phyloP scores from a whole-genome alignment of 257 asterid species.

The Coffea canephora region DNA sequence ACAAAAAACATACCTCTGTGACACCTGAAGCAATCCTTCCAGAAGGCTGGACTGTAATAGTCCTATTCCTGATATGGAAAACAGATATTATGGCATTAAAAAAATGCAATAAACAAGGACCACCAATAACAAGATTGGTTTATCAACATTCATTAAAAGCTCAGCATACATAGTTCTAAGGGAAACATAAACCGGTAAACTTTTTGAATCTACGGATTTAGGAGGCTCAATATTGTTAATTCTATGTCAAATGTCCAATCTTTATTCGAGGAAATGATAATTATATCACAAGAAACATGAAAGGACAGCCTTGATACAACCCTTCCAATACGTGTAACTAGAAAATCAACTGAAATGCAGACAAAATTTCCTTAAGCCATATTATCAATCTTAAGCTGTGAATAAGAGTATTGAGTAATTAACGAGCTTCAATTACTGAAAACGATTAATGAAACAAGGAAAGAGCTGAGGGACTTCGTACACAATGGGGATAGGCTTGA shows the following conservation, averaged over 20 bases:
- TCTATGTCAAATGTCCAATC: no score
- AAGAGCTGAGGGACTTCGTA: constrained; percentile 15
- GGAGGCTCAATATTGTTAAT: no score
- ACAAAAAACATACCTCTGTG: constrained; percentile 50
- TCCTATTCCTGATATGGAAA: constrained; percentile 47
- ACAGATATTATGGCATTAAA: neutral
- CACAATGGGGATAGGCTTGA: constrained; percentile 74
- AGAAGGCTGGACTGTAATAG: constrained; percentile 48
- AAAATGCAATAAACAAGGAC: neutral
- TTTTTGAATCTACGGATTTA: no score
- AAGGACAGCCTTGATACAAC: no score
- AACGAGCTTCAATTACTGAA: neutral
- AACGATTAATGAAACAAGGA: neutral
- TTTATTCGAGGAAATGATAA: no score
- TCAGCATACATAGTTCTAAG: no score
- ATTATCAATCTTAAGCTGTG: no score
- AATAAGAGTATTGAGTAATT: neutral
- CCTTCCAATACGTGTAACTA: no score
- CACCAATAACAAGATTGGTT: neutral
- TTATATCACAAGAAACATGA: no score
- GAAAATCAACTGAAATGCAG: no score
- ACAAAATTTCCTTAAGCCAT: no score
- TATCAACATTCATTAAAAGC: neutral
- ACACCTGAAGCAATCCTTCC: constrained; percentile 68
- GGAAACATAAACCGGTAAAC: no score